Base-by-base conservation (phyloP, 352 stramenopile species). In the Lagenidium giganteum region DNA sequence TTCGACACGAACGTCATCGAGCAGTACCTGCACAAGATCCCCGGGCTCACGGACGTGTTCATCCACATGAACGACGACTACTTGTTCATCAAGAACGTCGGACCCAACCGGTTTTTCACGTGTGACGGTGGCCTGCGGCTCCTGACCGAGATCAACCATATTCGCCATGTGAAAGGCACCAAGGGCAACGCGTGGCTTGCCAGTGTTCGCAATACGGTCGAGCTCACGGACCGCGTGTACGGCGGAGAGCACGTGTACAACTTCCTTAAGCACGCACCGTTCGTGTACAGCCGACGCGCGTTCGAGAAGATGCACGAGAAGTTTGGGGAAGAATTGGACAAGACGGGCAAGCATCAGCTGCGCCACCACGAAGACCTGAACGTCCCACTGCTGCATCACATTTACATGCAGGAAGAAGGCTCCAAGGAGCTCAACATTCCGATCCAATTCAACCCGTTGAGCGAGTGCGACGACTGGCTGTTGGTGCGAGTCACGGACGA, bases 1-100 rank as follows among this genome's bases (percentile, higher is more conserved):
- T 93, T 93, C 27, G 64, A 93, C 40, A 93, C 77, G 11, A 87
- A 93, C 23, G 80, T 93, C 26, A 86, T 95, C 25, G 83, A 95
- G 61, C 83, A 93, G 61, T 95, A 87, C 53, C 54, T 95, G 41
- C 79, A 95, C 54, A 54, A 77, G 24, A 93, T 95, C 48, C 83
- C 80, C 6, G 83, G 78, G 0, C 70, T 95, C 31, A 89, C 83
- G 30, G 80, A 95, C 47, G 69, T 84, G 23, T 95, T 81, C 54
- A 93, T 95, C 57, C 80, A 95, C 50, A 75, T 95, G 53, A 95
- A 95, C 49, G 83, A 95, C 56, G 83, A 95, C 64, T 95, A 93
- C 44, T 41, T 95, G 22, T 95, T 95, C 51, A 68, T 78, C 29
- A 86, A 90, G 52, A 71, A 74, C 23, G 65, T 95, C 20, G 56